Evolutionary conservation across 345 rosid species (phyloP).

Genomic region (Garcia nutans): DNA sequence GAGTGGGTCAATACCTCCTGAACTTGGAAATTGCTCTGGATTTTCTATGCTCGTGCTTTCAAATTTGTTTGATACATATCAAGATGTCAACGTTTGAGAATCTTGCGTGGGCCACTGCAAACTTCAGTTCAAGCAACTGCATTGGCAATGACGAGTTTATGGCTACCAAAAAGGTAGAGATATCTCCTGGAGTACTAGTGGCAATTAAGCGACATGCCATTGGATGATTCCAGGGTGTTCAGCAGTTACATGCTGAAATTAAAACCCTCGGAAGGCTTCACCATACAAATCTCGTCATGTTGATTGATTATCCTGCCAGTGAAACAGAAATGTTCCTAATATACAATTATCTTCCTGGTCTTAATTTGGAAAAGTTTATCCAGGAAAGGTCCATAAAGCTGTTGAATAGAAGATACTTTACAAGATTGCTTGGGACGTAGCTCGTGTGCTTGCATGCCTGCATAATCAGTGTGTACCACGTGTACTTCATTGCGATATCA

Average conservation of each 20-base stretch:
- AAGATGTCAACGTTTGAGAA: constrained; percentile 45
- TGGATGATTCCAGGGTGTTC: constrained; percentile 60
- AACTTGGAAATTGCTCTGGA: constrained; percentile 68
- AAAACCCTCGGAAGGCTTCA: constrained; percentile 48
- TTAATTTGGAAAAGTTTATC: constrained; percentile 56
- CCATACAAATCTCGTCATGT: constrained; percentile 55
- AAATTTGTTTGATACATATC: constrained; percentile 46
- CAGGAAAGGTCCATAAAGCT: constrained; percentile 48
- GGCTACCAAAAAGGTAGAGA: constrained; percentile 56
- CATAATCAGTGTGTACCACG: constrained; percentile 89
- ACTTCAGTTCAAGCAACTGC: constrained; percentile 49
- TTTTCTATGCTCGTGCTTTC: constrained; percentile 78
- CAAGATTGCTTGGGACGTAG: constrained; percentile 82
- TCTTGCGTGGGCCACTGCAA: constrained; percentile 53
- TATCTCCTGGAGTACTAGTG: constrained; percentile 39
- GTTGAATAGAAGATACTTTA: constrained; percentile 74
- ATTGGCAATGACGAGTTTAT: constrained; percentile 71
- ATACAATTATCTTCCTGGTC: constrained; percentile 60
- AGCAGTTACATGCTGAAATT: constrained; percentile 64
- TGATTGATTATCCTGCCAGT: constrained; percentile 59
- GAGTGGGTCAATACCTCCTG: constrained; percentile 63
- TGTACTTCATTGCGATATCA: constrained; percentile 89
- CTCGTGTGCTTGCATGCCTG: constrained; percentile 81
- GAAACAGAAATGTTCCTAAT: constrained; percentile 62
- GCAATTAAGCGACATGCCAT: constrained; percentile 59